Conservation (phyloP, 2,329 filamentous ascomycete species). For the Aureobasidium pullulans region DNA sequence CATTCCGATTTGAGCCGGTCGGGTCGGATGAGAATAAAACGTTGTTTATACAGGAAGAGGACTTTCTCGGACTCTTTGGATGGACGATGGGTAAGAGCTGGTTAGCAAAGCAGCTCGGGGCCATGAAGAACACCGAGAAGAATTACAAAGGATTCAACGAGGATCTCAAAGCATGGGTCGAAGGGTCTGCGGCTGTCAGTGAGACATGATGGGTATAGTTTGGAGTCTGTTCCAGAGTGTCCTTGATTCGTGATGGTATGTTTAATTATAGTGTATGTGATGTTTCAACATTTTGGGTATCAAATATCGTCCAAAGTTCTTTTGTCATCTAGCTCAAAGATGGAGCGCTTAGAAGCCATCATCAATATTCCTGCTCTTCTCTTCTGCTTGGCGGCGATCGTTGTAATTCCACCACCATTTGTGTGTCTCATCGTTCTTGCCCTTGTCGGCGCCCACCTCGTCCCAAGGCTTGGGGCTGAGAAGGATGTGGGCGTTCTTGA, state of each 20-base stretch:
- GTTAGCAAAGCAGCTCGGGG: too few relatives aligned
- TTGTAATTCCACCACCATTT: slow-evolving; percentile 53
- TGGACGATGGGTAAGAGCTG: too few relatives aligned
- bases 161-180: too few relatives aligned
- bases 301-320: background rate
- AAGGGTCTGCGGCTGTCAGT: background rate
- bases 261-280: background rate
- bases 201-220: background rate
- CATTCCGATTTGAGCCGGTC: too few relatives aligned
- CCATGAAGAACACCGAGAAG: too few relatives aligned
- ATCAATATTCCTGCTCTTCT: slow-evolving; percentile 41
- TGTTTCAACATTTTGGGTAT: background rate
- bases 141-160: too few relatives aligned
- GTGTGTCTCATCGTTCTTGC: slow-evolving; percentile 42
- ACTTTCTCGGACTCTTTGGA: too few relatives aligned
- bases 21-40: too few relatives aligned
- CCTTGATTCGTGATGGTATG: background rate
- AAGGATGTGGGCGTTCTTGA: slow-evolving; percentile 59
- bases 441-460: slow-evolving; percentile 37
- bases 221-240: too few relatives aligned
- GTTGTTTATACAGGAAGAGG: too few relatives aligned
- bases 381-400: slow-evolving; percentile 39
- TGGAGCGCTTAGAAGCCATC: slow-evolving; percentile 42
- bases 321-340: background rate
- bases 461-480: slow-evolving; percentile 58